These are phyloP conservation scores for Xylariaceae sp. DNA, from an alignment of 2,329 filamentous ascomycete genomes.

Conservation along the genomic window DNA sequence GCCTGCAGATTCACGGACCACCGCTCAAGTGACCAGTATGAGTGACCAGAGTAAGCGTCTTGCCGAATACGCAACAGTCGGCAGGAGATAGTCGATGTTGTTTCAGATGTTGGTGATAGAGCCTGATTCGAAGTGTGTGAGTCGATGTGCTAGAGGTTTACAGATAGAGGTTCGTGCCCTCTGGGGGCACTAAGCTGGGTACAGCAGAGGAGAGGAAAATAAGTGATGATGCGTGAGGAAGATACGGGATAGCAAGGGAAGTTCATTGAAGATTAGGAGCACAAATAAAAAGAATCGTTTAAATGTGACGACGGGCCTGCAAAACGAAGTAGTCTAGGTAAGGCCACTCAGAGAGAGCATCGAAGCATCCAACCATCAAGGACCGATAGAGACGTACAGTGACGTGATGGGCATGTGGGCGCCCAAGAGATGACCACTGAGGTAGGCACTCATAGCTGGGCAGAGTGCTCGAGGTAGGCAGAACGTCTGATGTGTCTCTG, in stretches of 20 bases:
- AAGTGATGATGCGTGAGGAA: background rate
- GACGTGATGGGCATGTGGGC: background rate
- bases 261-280: background rate
- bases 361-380: background rate
- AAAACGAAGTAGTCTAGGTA: background rate
- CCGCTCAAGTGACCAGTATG: background rate
- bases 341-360: background rate
- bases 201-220: background rate
- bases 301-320: background rate
- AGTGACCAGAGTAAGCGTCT: too few species aligned
- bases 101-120: slow-evolving; percentile 2
- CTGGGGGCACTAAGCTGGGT: slow-evolving; percentile 3
- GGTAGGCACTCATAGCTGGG: background rate
- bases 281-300: background rate
- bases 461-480: background rate
- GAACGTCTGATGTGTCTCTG: background rate
- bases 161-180: slow-evolving; percentile 2
- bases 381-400: background rate
- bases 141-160: background rate
- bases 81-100: background rate
- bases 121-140: background rate
- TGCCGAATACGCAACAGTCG: background rate
- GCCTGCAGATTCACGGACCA: too few species aligned
- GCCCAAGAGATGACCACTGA: background rate
- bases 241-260: background rate